Base-by-base conservation (phyloP, 129 eudicot species). In the Sambucus nigra region DNA sequence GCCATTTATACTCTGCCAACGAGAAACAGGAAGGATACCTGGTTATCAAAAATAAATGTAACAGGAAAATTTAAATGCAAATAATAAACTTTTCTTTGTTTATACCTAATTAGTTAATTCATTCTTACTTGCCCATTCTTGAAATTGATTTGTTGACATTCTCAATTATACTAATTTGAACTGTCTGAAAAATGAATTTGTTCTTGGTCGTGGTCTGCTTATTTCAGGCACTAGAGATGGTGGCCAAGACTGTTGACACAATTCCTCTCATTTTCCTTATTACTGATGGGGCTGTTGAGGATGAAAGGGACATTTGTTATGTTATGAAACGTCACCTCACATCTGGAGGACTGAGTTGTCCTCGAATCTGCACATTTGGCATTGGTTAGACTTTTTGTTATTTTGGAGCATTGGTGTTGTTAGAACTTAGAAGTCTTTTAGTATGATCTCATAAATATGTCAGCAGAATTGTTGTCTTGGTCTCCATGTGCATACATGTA, bases 221-320 rank as follows among this genome's bases (percentile, higher is more conserved):
- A 38, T 20, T 68, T 16, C 60, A 92, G 99, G 99, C 99, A 45
- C 49, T 86, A 50, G 69, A 80, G 68, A 67, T 92, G 82, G 57
- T 82, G 67, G 73, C 82, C 13, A 64, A 77, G 49, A 32, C 58
- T 4, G 66, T 70, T 35, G 81, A 73, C 32, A 57, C 75, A 12
- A 66, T 92, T 51, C 82, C 94, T 22, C 28, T 69, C 46, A 60
- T 79, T 33, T 86, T 86, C 29, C 91, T 92, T 54, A 66, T 86
- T 53, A 92, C 99, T 8, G 99, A 92, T 47, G 99, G 99, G 42
- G 46, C 91, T 56, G 95, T 86, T 61, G 96, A 75, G 67, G 79
- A 92, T 75, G 99, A 92, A 64, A 82, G 55, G 56, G 81, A 82
- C 25, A 86, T 92, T 59, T 86, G 99, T 72, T 70, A 82, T 20